A percentile compares a stretch with the other conserved stretches of the same genome.
These are phyloP conservation scores for Trifolium fragiferum DNA, from an alignment of 306 rosid species.

Conservation along the genomic window DNA sequence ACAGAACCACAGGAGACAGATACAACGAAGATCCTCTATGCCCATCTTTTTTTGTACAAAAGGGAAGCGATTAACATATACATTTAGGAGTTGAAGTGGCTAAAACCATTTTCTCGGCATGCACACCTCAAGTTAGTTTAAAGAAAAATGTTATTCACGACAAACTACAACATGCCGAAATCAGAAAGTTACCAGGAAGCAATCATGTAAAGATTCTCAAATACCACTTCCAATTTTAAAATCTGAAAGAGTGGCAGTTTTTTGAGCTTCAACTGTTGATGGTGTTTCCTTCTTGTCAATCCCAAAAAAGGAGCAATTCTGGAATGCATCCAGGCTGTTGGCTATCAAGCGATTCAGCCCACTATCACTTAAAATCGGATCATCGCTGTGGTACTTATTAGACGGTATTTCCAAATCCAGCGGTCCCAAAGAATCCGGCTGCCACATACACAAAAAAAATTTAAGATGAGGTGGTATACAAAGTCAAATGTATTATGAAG, in stretches of 20 bases:
- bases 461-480: constrained; percentile 18
- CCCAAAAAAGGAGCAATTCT: constrained; percentile 93
- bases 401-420: constrained; percentile 82
- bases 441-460: constrained; percentile 42
- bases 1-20: constrained; percentile 13
- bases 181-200: constrained; percentile 18
- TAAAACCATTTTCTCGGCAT: constrained; percentile 43
- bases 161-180: constrained; percentile 42
- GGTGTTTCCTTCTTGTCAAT: constrained; percentile 85
- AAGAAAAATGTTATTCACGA: constrained; percentile 48
- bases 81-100: constrained; percentile 49
- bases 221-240: constrained; percentile 67
- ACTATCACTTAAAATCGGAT: constrained; percentile 76
- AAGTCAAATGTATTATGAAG: constrained; percentile 22
- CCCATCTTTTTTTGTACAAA: constrained; percentile 56
- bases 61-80: constrained; percentile 43
- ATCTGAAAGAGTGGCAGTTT: constrained; percentile 62
- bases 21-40: constrained; percentile 38
- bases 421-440: constrained; percentile 96
- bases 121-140: constrained; percentile 56
- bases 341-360: constrained; percentile 95
- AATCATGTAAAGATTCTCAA: constrained; percentile 37
- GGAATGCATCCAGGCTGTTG: constrained; percentile 98
- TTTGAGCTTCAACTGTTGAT: constrained; percentile 63
- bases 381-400: constrained; percentile 72